These are phyloP conservation scores for Russula lepida DNA, from an alignment of 768 basidiomycete genomes.

Conservation along the genomic window DNA sequence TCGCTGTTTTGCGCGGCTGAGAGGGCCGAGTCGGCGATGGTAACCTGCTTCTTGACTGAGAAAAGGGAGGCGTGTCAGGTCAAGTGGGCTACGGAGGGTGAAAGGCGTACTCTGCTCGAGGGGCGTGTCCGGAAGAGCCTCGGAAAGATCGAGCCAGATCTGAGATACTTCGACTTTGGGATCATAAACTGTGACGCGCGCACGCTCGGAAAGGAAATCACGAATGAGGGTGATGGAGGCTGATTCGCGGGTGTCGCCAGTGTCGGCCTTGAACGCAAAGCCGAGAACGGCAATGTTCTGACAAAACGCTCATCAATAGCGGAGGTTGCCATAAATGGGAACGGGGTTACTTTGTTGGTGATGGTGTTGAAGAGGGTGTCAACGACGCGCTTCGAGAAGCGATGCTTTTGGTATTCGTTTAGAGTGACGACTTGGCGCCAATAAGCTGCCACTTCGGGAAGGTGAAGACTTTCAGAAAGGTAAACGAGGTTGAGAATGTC, in stretches of 20 bases:
- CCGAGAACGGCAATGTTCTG: slow-evolving; percentile 93
- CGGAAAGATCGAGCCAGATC: slow-evolving; percentile 75
- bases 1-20: slow-evolving; percentile 87
- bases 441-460: slow-evolving; percentile 95
- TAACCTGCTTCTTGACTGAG: slow-evolving; percentile 83
- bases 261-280: slow-evolving; percentile 99
- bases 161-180: slow-evolving; percentile 80
- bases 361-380: slow-evolving; percentile 98
- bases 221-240: slow-evolving; percentile 90
- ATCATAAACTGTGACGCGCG: slow-evolving; percentile 83
- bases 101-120: slow-evolving; percentile 54
- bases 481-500: slow-evolving; percentile 99
- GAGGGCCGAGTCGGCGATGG: slow-evolving; percentile 63
- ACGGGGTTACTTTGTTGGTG: slow-evolving; percentile 70
- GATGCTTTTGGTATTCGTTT: slow-evolving; percentile 97
- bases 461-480: slow-evolving; percentile 86
- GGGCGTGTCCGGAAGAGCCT: slow-evolving; percentile 55
- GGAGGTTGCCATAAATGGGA: background rate
- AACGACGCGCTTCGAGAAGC: slow-evolving; percentile 94
- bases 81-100: background rate
- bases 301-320: background rate
- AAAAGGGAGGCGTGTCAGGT: background rate
- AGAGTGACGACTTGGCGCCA: slow-evolving; percentile 96
- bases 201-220: slow-evolving; percentile 87
- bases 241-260: slow-evolving; percentile 97